phyloP scores from a whole-genome alignment of 1,139 yeast species.

The Kurtzmaniella quercitrusa region DNA sequence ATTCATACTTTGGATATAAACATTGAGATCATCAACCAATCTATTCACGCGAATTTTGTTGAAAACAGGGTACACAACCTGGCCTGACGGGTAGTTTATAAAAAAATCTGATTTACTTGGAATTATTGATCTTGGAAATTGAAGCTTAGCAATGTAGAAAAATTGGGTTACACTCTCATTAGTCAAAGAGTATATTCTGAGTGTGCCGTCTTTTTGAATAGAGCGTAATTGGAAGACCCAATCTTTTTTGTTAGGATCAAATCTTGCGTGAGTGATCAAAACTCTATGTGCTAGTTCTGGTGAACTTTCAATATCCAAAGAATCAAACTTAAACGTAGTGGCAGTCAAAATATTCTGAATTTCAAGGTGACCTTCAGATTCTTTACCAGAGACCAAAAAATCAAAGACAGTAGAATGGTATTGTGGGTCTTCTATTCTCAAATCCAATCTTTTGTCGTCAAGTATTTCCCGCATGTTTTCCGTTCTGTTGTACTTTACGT shows the following conservation, averaged over 20 bases:
- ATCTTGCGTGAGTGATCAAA: conserved; percentile 34
- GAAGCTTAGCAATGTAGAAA: conserved; percentile 28
- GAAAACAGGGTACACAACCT: conserved; percentile 28
- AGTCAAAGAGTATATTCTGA: background rate
- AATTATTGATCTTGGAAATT: conserved; percentile 32
- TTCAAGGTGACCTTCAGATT: conserved; percentile 10
- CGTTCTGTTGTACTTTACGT: conserved; percentile 64
- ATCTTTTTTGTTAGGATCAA: conserved; percentile 26
- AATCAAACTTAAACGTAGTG: background rate
- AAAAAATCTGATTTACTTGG: conserved; percentile 37
- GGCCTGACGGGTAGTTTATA: conserved; percentile 30
- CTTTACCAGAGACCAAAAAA: conserved; percentile 29
- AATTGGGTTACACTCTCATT: conserved; percentile 16
- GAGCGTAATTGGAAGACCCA: conserved; percentile 30
- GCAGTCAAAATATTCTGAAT: conserved; percentile 2
- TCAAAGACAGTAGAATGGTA: conserved; percentile 44
- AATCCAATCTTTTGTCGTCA: conserved; percentile 40
- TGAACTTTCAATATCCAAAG: background rate
- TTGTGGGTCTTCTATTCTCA: conserved; percentile 39
- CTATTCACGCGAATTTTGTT: conserved; percentile 42
- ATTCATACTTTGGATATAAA: conserved; percentile 38
- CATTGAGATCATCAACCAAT: conserved; percentile 45
- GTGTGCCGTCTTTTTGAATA: conserved; percentile 15
- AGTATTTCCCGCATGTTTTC: conserved; percentile 53
- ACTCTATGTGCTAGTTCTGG: conserved; percentile 10